Evolutionary conservation across 257 asterid genomes (phyloP).

Genomic region (Parsonsia alboflavescens): DNA sequence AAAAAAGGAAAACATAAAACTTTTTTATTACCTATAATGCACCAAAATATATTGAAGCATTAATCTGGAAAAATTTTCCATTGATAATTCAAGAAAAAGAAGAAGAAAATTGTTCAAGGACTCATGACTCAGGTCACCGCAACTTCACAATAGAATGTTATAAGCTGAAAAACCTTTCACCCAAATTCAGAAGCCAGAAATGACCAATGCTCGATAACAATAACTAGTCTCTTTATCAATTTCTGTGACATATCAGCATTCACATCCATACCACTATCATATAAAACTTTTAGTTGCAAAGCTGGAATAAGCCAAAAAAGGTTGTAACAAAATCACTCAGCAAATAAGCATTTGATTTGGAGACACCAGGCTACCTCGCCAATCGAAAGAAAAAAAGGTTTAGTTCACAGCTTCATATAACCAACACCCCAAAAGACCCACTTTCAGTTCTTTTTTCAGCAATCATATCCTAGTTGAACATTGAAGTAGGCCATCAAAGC

Average conservation of each 20-base stretch:
- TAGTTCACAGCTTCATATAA: background rate
- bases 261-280: too few species aligned
- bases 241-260: too few species aligned
- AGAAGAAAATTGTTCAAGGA: background rate
- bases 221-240: background rate
- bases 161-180: background rate
- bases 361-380: background rate
- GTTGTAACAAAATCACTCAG: background rate
- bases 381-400: background rate
- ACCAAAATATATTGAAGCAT: background rate
- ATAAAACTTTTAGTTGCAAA: background rate
- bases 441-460: background rate
- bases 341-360: background rate
- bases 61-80: background rate
- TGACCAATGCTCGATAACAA: background rate
- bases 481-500: background rate
- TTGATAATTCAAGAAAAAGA: background rate
- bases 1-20: background rate
- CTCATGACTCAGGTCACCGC: background rate
- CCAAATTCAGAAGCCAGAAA: background rate
- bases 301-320: background rate
- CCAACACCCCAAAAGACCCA: background rate
- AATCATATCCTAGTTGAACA: background rate
- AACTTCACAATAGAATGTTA: background rate
- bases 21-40: background rate